Conservation (phyloP, 441 rosid genomes). For the Gossypium trilobum region DNA sequence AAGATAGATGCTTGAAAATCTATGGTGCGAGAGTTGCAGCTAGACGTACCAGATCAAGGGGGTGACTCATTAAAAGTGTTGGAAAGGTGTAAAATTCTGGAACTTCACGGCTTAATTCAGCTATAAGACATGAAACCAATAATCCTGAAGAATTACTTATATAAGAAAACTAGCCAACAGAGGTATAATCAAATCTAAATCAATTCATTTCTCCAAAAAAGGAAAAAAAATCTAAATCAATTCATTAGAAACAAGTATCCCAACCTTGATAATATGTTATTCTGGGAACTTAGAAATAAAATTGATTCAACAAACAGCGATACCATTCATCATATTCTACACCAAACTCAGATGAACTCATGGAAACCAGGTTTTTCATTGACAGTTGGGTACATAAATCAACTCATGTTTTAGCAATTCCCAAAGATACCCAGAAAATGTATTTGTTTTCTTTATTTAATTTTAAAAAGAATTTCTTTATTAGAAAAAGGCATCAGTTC, state of each 20-base stretch:
- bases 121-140: neutral
- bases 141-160: neutral
- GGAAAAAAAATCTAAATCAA: neutral
- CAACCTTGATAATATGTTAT: neutral
- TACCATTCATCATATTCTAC: neutral
- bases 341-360: slow-evolving; percentile 5
- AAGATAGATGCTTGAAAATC: neutral
- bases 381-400: neutral
- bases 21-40: neutral
- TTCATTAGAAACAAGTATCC: neutral
- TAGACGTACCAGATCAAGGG: slow-evolving; percentile 10
- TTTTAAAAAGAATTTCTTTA: neutral
- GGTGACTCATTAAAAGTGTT: neutral
- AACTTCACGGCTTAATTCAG: slow-evolving; percentile 2
- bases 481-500: neutral
- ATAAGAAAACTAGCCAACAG: neutral
- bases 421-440: neutral
- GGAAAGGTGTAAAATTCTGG: neutral
- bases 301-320: slow-evolving; percentile 11
- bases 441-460: neutral
- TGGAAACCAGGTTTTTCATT: neutral
- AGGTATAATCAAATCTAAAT: neutral
- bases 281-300: neutral
- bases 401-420: neutral
- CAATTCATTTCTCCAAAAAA: neutral